Conservation (phyloP, 306 rosid species). For the Castanea mollissima region DNA sequence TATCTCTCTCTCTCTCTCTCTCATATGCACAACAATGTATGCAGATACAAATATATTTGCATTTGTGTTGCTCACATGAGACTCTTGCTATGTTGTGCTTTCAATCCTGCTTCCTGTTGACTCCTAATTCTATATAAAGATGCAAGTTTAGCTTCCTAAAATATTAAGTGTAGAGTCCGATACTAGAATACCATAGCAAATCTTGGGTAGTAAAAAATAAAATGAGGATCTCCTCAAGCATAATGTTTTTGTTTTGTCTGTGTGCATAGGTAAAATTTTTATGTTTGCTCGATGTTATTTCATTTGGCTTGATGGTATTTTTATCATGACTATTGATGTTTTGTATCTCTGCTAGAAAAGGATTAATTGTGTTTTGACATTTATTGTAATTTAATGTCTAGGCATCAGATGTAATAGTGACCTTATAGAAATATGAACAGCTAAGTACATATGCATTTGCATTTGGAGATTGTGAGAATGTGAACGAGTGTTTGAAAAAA, state of each 20-base stretch:
- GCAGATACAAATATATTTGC: neutral
- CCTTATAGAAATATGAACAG: neutral
- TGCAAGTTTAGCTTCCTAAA: neutral
- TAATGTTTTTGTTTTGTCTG: neutral
- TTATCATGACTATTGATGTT: neutral
- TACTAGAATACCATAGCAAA: neutral
- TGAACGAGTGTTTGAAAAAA: neutral
- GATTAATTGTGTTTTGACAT: neutral
- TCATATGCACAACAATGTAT: neutral
- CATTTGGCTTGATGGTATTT: neutral
- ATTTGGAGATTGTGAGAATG: neutral
- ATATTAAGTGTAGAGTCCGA: neutral
- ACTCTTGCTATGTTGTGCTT: neutral
- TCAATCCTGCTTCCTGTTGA: neutral
- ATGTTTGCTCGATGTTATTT: neutral
- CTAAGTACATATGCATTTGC: neutral
- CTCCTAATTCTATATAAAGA: neutral
- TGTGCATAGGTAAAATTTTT: neutral
- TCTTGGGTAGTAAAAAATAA: neutral
- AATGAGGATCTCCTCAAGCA: neutral
- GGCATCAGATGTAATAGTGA: neutral
- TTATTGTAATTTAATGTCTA: neutral
- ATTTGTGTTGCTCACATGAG: neutral
- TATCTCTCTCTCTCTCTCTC: neutral
- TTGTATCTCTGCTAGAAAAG: neutral